These are phyloP conservation scores for Eucalyptus erythrocorys DNA, from an alignment of 345 rosid species.

Conservation along the genomic window DNA sequence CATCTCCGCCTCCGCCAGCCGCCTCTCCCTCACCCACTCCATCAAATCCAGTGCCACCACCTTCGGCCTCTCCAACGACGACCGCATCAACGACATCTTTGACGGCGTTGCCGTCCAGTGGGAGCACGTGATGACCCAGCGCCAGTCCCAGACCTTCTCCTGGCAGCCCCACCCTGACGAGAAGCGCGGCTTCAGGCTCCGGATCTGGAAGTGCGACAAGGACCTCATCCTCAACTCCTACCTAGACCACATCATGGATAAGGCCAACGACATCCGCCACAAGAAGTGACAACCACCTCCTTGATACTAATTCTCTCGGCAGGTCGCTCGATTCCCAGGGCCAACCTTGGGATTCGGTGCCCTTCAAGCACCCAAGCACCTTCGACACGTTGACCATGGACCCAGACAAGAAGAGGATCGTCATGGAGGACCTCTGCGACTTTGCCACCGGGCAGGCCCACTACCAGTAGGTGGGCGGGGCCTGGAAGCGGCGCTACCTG, in stretches of 20 bases:
- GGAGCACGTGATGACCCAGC: conserved; percentile 78
- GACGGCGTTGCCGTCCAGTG: conserved; percentile 53
- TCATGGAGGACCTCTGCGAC: conserved; percentile 35
- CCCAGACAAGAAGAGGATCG: conserved; percentile 39
- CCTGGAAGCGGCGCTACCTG: conserved; percentile 33
- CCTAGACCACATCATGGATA: conserved; percentile 46
- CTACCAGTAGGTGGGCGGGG: background rate
- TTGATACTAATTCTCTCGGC: conserved; percentile 71
- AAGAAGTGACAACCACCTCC: conserved; percentile 45
- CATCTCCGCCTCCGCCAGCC: conserved; percentile 55
- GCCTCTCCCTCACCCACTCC: conserved; percentile 68
- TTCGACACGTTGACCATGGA: conserved; percentile 80
- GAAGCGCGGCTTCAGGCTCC: conserved; percentile 66
- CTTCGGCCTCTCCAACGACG: conserved; percentile 30
- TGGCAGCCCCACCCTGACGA: conserved; percentile 87
- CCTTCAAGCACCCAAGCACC: conserved; percentile 56
- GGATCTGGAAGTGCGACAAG: conserved; percentile 56
- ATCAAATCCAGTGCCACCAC: conserved; percentile 23
- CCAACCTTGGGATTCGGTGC: background rate
- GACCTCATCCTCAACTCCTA: conserved; percentile 36
- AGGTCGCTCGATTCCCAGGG: background rate
- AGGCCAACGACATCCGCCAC: conserved; percentile 55
- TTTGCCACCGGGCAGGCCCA: background rate
- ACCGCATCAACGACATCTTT: conserved; percentile 52
- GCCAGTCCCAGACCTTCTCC: conserved; percentile 62